Base-by-base conservation (phyloP, 352 stramenopile genomes). In the Pythium myriotylum region DNA sequence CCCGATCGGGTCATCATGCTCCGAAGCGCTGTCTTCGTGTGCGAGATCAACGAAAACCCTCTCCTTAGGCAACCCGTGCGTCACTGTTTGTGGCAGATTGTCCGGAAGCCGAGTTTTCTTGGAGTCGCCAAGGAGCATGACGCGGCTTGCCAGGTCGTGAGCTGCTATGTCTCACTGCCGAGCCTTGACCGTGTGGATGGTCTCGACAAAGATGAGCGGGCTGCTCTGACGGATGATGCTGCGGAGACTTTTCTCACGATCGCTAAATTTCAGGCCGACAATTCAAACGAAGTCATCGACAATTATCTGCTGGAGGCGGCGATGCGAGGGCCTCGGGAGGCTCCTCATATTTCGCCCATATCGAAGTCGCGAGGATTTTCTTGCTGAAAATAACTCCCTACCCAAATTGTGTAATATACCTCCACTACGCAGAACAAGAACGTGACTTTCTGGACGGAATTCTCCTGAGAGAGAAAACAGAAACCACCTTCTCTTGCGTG, bases 71-170 rank as follows among this genome's bases (percentile, higher is more conserved):
- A 19, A 6, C 52, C 39, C 16, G 45, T 59, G 37, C 52, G 52
- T 12, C 52, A 59, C n/a, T 50, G 41, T 13, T 20, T 50, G 3
- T 59, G 52, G 52, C 47, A 33, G 10, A 47, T 59, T 24, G 29
- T 59, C 37, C 37, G 42, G 14, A 46, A 59, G n/a, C 51, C 35
- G 9, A 35, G 17, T 2, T 22, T 19, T 13, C 27, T 29, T 3
- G 20, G 13, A 12, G 12, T 33, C 4, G 0, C 7, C 3, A 35
- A 16, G 20, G 39, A 20, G n/a, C 17, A 37, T 3, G 26, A 59
- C 4, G 14, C 27, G 4, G 22, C 48, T 22, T 50, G 52, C 17
- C 37, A 47, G 14, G 33, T 59, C 42, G 37, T 46, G 17, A 50
- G 22, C 16, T 50, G 39, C 17, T 23, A 23, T 19, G 4, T 59